phyloP scores from a whole-genome alignment of 1,284 basidiomycete genomes.

The Ceratobasidium sp. region DNA sequence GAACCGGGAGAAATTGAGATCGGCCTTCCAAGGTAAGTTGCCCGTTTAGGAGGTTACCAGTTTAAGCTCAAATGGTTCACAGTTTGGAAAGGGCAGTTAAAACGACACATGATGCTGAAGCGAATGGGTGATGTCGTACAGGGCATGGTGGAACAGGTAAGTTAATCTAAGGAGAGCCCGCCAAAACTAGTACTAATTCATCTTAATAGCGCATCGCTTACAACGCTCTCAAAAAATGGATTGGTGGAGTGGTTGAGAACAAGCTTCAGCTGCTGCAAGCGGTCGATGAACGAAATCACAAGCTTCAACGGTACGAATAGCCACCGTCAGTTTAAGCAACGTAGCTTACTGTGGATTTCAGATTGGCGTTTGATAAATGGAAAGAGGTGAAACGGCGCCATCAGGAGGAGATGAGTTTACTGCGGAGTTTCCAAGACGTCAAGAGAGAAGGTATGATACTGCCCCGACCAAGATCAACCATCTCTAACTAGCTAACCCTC shows the following conservation, averaged over 20 bases:
- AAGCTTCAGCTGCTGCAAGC: conserved; percentile 78
- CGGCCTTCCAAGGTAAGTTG: conserved; percentile 64
- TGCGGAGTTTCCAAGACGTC: conserved; percentile 83
- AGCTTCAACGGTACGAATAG: conserved; percentile 63
- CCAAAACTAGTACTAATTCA: conserved; percentile 2
- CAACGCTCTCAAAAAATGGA: conserved; percentile 70
- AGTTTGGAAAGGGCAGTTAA: conserved; percentile 31
- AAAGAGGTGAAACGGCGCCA: conserved; percentile 70
- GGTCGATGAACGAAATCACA: conserved; percentile 64
- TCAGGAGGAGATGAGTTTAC: conserved; percentile 76
- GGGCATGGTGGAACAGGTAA: conserved; percentile 62
- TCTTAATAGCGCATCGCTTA: conserved; percentile 66
- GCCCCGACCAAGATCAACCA: background rate
- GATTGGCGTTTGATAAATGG: conserved; percentile 76
- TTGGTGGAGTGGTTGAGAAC: conserved; percentile 75
- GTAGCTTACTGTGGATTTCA: conserved; percentile 52
- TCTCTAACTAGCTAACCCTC: background rate
- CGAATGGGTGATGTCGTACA: conserved; percentile 47
- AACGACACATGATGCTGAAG: conserved; percentile 23
- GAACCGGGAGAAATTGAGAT: conserved; percentile 59
- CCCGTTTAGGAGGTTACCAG: background rate
- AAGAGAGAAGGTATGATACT: conserved; percentile 73
- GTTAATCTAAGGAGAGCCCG: conserved; percentile 43
- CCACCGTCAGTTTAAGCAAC: background rate
- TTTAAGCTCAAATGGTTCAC: background rate